A percentile compares a stretch with the other conserved stretches of the same genome.
Conservation (phyloP, 1,284 basidiomycete species). For the Fomitopsis schrenkii region DNA sequence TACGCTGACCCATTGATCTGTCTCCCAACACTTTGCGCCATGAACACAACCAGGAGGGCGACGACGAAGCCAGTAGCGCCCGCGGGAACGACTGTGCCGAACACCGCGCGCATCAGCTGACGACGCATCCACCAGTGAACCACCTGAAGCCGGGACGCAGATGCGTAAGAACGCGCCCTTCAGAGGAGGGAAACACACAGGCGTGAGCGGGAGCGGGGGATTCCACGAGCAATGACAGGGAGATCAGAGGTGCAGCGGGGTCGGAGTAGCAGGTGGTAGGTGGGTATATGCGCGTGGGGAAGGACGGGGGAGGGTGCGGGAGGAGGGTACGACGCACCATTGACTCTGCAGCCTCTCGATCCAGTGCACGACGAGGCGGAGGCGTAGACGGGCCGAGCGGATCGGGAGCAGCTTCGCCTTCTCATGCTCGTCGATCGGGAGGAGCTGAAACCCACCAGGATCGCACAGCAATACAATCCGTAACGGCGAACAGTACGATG, state of each 20-base stretch:
- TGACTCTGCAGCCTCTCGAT: constrained; percentile 76
- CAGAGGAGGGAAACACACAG: constrained; percentile 9
- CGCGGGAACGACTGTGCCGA: constrained; percentile 9
- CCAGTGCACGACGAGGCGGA: constrained; percentile 89
- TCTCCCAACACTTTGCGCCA: constrained; percentile 8
- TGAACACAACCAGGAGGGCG: constrained; percentile 15
- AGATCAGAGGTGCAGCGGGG: constrained; percentile 13
- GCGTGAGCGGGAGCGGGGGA: constrained; percentile 5
- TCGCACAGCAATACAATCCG: neutral
- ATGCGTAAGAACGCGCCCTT: constrained; percentile 29
- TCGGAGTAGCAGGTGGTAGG: neutral
- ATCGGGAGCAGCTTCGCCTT: constrained; percentile 94
- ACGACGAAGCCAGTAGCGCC: constrained; percentile 11
- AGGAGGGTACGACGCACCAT: constrained; percentile 44
- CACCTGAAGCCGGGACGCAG: constrained; percentile 36
- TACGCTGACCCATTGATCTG: neutral
- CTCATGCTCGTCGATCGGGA: constrained; percentile 95
- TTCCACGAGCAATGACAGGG: neutral
- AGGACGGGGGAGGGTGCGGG: constrained; percentile 1
- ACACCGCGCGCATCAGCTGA: constrained; percentile 24
- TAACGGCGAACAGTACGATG: neutral
- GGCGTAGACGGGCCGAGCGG: constrained; percentile 70
- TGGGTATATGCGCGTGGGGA: constrained; percentile 18
- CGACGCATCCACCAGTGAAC: constrained; percentile 44
- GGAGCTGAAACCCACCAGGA: constrained; percentile 40